Evolutionary conservation across 2,329 filamentous ascomycete genomes (phyloP), one percentile per base, ranked within the genome.

Genomic region (Sporothrix curviconia): DNA sequence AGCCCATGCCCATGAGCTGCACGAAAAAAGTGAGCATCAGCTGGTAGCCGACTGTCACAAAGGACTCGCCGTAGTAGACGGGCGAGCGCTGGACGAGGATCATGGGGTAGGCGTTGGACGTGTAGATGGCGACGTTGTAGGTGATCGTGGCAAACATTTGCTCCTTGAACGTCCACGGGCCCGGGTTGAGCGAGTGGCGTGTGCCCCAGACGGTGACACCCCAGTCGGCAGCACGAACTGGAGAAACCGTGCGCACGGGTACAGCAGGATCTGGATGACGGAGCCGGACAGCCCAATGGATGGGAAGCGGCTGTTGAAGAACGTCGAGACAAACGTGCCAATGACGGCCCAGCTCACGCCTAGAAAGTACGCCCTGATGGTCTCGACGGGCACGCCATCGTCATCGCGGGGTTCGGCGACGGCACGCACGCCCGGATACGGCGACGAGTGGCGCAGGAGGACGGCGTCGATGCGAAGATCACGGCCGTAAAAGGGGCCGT

Each of bases 231-330:
- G 63, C 14, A 69, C 60, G 40, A 63, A 71, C 12, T 75, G 76
- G 34, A 78, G 67, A 7, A 72, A 66, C 42, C 74, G 74, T 5
- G 73, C 78, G 19, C 76, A 70, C 0, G 78, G 78, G 17, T 70
- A 78, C 0, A 78, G 68, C 3, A 78, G 66, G 42, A 78, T 74
- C 64, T 78, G 76, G 51, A 74, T 71, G 6, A 75, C 72, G 24
- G 68, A 66, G 7, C 70, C 66, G 53, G 63, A 66, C 7, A 73
- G 59, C 39, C 61, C 61, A 44, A 74, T 74, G 37, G 66, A 65
- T 2, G 72, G 73, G 60, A 74, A 74, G 2, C 72, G 63, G 28
- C 67, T 70, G 62, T 72, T 74, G 61, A 74, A 74, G 42, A 74
- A 74, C 0, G 72, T 73, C 1, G 69, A 66, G 63, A 74, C 69